These are phyloP conservation scores for Lentinus tigrinus DNA, from an alignment of 768 basidiomycete genomes.

Conservation along the genomic window DNA sequence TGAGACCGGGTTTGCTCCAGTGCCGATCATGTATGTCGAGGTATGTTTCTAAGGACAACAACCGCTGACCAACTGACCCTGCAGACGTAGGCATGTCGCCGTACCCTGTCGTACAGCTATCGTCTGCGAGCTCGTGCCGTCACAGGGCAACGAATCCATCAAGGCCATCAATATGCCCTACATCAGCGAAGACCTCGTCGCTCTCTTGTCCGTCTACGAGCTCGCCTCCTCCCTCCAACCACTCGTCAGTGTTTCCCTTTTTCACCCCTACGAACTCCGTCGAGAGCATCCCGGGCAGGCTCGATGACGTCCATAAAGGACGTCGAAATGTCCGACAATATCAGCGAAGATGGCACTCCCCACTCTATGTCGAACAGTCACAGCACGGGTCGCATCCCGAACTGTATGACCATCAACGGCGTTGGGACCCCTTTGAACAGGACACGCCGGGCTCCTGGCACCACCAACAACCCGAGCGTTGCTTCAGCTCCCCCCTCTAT, in stretches of 20 bases:
- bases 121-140: no score
- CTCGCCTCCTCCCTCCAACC: constrained; percentile 45
- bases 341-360: constrained; percentile 22
- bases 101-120: no score
- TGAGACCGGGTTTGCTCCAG: no score
- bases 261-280: constrained; percentile 57
- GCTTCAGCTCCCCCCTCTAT: constrained; percentile 47
- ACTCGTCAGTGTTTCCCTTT: constrained; percentile 54
- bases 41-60: no score
- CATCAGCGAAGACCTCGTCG: constrained; percentile 52
- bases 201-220: constrained; percentile 59
- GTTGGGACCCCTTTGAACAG: constrained; percentile 33
- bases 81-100: no score
- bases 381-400: constrained; percentile 25
- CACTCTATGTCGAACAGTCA: constrained; percentile 5
- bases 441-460: constrained; percentile 14
- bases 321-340: constrained; percentile 20
- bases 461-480: constrained; percentile 32
- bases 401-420: constrained; percentile 50
- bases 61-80: no score
- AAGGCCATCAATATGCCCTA: constrained; percentile 9
- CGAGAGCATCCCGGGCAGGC: constrained; percentile 33
- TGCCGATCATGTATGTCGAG: no score
- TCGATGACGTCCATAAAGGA: constrained; percentile 22
- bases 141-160: no score